Evolutionary conservation across 768 basidiomycete species (phyloP), one percentile per base, ranked within the genome.

Genomic region (Clathrus columnatus): DNA sequence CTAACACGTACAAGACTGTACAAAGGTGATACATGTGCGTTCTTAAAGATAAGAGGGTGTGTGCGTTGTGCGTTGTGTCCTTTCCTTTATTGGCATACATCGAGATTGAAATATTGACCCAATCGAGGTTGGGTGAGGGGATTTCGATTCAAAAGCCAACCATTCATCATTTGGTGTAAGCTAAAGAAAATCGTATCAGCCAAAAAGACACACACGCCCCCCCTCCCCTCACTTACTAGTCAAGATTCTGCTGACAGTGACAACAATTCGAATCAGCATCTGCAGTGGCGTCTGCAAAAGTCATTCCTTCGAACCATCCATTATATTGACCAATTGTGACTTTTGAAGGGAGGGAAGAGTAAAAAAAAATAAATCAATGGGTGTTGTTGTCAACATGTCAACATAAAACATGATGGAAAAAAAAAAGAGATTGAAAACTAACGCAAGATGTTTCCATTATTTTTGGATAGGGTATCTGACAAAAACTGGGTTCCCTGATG

Each of bases 231-330:
- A n/a, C 84, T 62, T 64, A 85, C 87, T 93, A 93, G 70, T 91
- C 91, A 47, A 89, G 73, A 71, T 92, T 92, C 65, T 89, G 84
- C 73, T 91, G 89, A 68, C 84, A 84, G 44, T 66, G 70, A 69
- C 84, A 87, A 72, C 85, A 87, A 48, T 63, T 36, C 1, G 73
- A 69, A 49, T 71, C 50, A 10, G 72, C 75, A 46, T 83, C 83
- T 57, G 79, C 78, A 51, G 81, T 85, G 20, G 84, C 85, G 24
- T 76, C 60, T 0, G 23, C 85, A 49, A 67, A 70, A 24, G 85
- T 88, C 75, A 89, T 70, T n/a, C 78, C 77, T 18, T 50, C 57
- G 44, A 52, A 60, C 86, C 86, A 88, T 42, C 87, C 88, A 62
- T 89, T 90, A 69, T 93, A 93, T n/a, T 67, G 56, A 18, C 88